Evolutionary conservation across 2,329 filamentous ascomycete species (phyloP), one percentile per base, ranked within the genome.

Genomic region (Didymella pinodella): DNA sequence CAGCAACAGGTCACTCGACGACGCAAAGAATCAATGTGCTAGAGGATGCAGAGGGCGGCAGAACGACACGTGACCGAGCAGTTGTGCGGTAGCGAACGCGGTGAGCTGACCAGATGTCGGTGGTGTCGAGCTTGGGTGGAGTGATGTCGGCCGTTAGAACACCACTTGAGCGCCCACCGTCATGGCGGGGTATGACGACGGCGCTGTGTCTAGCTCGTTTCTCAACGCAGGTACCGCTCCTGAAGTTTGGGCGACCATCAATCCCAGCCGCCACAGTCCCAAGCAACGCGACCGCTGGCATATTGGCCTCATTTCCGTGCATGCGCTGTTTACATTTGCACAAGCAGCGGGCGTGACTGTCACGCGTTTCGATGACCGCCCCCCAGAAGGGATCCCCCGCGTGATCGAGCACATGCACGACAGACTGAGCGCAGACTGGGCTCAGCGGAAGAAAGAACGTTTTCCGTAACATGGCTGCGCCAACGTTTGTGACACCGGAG

Each of bases 401-500:
- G 46, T 59, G 40, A 47, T 50, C 20, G 34, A 54, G 56, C 50
- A 41, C 46, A 54, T 53, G 56, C 49, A 49, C 49, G 7, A 43
- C 28, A 36, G 20, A 45, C 3, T 28, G 40, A 40, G 56, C 50
- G 54, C 56, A 54, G 50, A 54, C 56, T 48, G 32, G 44, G 20
- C 31, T 12, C 34, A 38, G 38, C 32, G 38, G 40, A 58, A 41
- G 40, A 54, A 45, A 34, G 44, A 58, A 40, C 38, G 55, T 44
- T 51, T 47, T 34, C 46, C 43, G 18, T 31, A 16, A 31, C n/a
- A 34, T 20, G 8, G 26, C 20, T 32, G 49, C 54, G 48, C 51
- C 43, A 26, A 41, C 34, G 43, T 58, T 58, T 53, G 49, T 58
- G 55, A 53, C 55, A 54, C 55, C 49, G 55, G 55, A 36, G 45